A percentile compares a stretch with the other conserved stretches of the same genome.
Evolutionary conservation across 2,329 filamentous ascomycete genomes (phyloP).

Genomic region (Pezicula radicicola): DNA sequence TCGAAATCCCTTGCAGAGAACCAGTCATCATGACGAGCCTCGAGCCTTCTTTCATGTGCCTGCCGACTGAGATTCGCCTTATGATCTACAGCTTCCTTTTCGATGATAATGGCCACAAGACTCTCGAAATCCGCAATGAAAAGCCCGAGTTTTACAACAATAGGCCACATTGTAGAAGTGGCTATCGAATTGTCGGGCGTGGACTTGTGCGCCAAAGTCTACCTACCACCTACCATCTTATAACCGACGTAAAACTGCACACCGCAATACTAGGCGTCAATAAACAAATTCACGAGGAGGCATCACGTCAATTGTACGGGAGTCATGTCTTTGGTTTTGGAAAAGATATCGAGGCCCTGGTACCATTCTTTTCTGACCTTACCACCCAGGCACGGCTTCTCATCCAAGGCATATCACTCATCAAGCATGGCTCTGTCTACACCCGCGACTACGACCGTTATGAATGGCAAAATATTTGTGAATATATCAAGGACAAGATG

Average conservation of each 20-base stretch:
- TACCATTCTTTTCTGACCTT: constrained; percentile 57
- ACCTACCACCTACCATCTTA: constrained; percentile 54
- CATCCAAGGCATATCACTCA: constrained; percentile 48
- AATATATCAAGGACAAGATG: constrained; percentile 38
- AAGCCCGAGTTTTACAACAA: constrained; percentile 19
- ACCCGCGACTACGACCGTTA: constrained; percentile 51
- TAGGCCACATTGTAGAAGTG: constrained; percentile 25
- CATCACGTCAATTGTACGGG: constrained; percentile 52
- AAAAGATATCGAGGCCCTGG: constrained; percentile 55
- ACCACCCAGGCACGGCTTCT: constrained; percentile 43
- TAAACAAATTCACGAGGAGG: constrained; percentile 50
- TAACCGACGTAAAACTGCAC: constrained; percentile 38
- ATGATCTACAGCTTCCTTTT: constrained; percentile 37
- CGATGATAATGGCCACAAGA: constrained; percentile 30
- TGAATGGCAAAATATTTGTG: constrained; percentile 53
- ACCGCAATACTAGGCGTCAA: constrained; percentile 43
- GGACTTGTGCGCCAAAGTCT: constrained; percentile 37
- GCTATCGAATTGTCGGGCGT: constrained; percentile 39
- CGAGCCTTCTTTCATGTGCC: constrained; percentile 15
- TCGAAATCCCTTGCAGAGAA: background rate
- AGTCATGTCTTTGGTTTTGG: constrained; percentile 57
- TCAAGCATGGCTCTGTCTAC: constrained; percentile 52
- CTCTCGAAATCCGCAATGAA: constrained; percentile 38
- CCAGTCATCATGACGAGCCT: constrained; percentile 7
- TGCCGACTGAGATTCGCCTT: constrained; percentile 23